These are phyloP conservation scores for Danielozyma ontarioensis DNA, from an alignment of 805 yeast genomes.

Conservation along the genomic window DNA sequence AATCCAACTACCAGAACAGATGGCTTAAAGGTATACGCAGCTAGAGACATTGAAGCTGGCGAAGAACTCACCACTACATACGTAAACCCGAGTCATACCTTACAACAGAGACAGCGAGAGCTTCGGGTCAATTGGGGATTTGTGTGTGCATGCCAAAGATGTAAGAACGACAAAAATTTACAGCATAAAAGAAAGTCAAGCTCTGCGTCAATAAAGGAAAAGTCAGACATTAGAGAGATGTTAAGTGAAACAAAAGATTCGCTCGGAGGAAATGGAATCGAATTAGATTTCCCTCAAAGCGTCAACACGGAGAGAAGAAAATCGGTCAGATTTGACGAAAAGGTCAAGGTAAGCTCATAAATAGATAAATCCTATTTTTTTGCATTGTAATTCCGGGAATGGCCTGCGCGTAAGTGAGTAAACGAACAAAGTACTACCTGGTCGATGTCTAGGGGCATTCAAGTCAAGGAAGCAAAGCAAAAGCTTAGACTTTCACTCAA, in stretches of 20 bases:
- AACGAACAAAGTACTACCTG: too few relatives aligned
- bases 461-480: slow-evolving; percentile 16
- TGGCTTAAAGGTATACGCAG: slow-evolving; percentile 54
- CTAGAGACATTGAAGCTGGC: slow-evolving; percentile 50
- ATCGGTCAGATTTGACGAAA: slow-evolving; percentile 62
- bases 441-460: too few relatives aligned
- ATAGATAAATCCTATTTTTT: neutral
- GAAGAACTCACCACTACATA: slow-evolving; percentile 70
- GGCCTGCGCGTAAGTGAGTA: too few relatives aligned
- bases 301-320: slow-evolving; percentile 46
- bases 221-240: slow-evolving; percentile 44
- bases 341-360: slow-evolving; percentile 34
- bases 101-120: slow-evolving; percentile 58
- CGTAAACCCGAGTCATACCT: slow-evolving; percentile 60
- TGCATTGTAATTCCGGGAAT: neutral
- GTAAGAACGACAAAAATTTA: slow-evolving; percentile 48
- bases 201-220: slow-evolving; percentile 15
- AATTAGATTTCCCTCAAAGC: slow-evolving; percentile 39
- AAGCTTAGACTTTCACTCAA: slow-evolving; percentile 23
- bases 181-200: slow-evolving; percentile 45
- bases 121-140: slow-evolving; percentile 79
- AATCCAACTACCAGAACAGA: slow-evolving; percentile 38
- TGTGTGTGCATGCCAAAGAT: slow-evolving; percentile 60
- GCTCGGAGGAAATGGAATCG: slow-evolving; percentile 33
- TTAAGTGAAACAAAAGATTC: slow-evolving; percentile 37